These are phyloP conservation scores for Colletotrichum siamense DNA, from an alignment of 2,329 filamentous ascomycete genomes.

Conservation along the genomic window DNA sequence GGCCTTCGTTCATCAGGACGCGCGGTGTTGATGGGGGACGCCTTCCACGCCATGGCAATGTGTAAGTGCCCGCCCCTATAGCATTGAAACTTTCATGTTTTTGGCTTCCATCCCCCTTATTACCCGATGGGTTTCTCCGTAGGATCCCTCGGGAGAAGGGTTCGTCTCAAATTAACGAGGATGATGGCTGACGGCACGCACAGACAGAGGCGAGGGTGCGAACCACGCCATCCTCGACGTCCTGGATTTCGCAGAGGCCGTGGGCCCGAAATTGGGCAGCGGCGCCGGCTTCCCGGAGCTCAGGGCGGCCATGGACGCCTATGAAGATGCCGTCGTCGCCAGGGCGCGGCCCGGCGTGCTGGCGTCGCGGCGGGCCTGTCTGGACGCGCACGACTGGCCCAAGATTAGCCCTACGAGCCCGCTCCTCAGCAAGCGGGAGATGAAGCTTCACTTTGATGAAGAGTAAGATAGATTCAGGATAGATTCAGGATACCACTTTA, in stretches of 20 bases:
- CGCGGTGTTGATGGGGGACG: constrained; percentile 57
- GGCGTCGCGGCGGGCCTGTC: constrained; percentile 55
- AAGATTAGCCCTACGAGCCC: constrained; percentile 42
- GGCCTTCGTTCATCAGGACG: constrained; percentile 41
- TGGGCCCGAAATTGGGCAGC: constrained; percentile 26
- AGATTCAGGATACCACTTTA: not conserved
- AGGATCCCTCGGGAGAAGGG: not conserved
- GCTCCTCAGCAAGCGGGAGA: constrained; percentile 42
- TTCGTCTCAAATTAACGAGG: not conserved
- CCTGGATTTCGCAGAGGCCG: constrained; percentile 43
- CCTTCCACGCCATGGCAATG: constrained; percentile 65
- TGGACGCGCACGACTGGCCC: constrained; percentile 59
- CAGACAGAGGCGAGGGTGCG: constrained; percentile 62
- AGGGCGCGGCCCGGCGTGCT: constrained; percentile 52
- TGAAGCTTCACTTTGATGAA: constrained; percentile 36
- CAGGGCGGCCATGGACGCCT: constrained; percentile 38
- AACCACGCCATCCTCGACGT: constrained; percentile 63
- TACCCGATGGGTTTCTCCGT: not conserved
- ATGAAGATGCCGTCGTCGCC: constrained; percentile 48
- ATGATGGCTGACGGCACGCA: not conserved
- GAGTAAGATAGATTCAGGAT: constrained; percentile 4
- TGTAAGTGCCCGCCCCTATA: constrained; percentile 44
- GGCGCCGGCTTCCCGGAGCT: constrained; percentile 16
- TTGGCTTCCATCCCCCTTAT: not conserved
- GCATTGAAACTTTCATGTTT: not conserved